Conservation (phyloP, 2,329 filamentous ascomycete species). For the Periconia sp. region DNA sequence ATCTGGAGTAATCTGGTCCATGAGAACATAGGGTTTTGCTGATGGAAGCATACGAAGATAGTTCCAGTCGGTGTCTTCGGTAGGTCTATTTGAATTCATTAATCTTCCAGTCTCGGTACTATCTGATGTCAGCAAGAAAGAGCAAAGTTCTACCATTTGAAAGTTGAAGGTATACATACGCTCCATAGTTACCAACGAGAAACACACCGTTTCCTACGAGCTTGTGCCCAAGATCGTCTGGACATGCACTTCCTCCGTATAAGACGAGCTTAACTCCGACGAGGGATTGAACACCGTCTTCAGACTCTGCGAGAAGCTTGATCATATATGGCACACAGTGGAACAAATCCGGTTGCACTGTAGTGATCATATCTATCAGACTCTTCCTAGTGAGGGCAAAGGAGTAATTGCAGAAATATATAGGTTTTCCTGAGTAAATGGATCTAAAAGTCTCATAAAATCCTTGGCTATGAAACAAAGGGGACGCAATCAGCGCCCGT, state of each 20-base stretch:
- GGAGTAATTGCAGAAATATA: constrained; percentile 30
- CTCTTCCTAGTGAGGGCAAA: constrained; percentile 28
- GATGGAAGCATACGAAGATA: constrained; percentile 58
- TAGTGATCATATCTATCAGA: constrained; percentile 17
- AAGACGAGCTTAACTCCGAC: constrained; percentile 59
- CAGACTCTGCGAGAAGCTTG: constrained; percentile 66
- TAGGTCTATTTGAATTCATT: constrained; percentile 64
- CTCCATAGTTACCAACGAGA: constrained; percentile 63
- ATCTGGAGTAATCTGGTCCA: constrained; percentile 43
- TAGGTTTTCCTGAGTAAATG: constrained; percentile 30
- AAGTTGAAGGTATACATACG: constrained; percentile 46
- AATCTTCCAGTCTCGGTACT: constrained; percentile 67
- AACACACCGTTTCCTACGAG: constrained; percentile 61
- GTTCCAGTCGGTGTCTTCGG: constrained; percentile 65
- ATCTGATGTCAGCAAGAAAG: constrained; percentile 6
- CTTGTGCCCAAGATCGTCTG: constrained; percentile 63
- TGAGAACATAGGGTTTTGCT: constrained; percentile 51
- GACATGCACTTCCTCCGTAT: constrained; percentile 64
- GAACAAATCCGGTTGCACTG: constrained; percentile 57
- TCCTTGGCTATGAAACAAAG: constrained; percentile 32
- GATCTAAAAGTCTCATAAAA: constrained; percentile 32
- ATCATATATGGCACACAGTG: constrained; percentile 69
- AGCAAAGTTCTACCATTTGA: background rate
- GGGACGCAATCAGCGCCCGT: constrained; percentile 28
- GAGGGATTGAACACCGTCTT: constrained; percentile 59